Evolutionary conservation across 495 filamentous ascomycete genomes (phyloP).

Genomic region (Tuber calosporum): DNA sequence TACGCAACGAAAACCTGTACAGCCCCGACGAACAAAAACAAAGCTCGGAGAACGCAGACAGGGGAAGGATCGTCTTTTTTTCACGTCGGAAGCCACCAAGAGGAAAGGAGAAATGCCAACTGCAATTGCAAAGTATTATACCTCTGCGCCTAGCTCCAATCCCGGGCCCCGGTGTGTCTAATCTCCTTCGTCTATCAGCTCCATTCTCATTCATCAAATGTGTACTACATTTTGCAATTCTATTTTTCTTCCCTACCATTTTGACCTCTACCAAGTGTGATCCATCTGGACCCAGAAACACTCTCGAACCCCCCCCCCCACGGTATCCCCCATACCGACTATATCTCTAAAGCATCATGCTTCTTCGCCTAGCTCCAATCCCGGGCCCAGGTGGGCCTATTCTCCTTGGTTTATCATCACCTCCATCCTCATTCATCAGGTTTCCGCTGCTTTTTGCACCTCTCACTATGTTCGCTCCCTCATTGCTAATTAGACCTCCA

Average conservation of each 20-base stretch:
- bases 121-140: no score
- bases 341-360: slow-evolving; percentile 28
- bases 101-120: slow-evolving; percentile 4
- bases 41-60: slow-evolving; percentile 6
- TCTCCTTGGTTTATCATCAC: slow-evolving; percentile 24
- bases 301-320: no score
- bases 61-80: background rate
- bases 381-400: slow-evolving; percentile 6
- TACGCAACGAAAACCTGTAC: slow-evolving; percentile 2
- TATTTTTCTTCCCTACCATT: no score
- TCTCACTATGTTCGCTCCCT: slow-evolving; percentile 5
- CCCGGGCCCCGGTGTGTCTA: no score
- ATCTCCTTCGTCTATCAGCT: no score
- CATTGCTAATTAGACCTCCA: slow-evolving; percentile 9
- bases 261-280: no score
- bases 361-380: slow-evolving; percentile 30
- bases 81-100: slow-evolving; percentile 6
- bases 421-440: slow-evolving; percentile 3
- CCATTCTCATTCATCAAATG: no score
- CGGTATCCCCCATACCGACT: background rate
- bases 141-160: no score
- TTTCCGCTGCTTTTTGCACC: slow-evolving; percentile 15
- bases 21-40: slow-evolving; percentile 7
- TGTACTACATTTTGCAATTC: no score
- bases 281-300: no score